Evolutionary conservation across 345 rosid genomes (phyloP), one percentile per base, ranked within the genome.

Genomic region (Boechera stricta): DNA sequence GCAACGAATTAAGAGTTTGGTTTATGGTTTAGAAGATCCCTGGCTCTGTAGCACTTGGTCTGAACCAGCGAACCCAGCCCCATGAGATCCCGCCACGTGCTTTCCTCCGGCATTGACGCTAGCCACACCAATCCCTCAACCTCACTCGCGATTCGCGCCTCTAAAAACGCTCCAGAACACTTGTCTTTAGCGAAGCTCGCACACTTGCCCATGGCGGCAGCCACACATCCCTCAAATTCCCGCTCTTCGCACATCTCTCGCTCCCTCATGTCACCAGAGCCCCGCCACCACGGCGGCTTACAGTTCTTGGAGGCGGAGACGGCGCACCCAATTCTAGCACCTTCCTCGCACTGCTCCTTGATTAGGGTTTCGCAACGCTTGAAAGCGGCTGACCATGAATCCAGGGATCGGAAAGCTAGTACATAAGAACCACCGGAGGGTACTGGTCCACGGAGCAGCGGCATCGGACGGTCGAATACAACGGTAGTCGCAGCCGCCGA

Each of bases 271-370:
- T 87, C 86, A 21, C 65, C 63, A 5, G 81, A 54, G 31, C 80
- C 82, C 39, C 77, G 80, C 98, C 98, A 94, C 98, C 97, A 92
- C 1, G 92, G 86, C 7, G 89, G 89, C 78, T 86, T 86, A 73
- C 99, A 95, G 69, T 77, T 89, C 32, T 83, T 81, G 26, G 97
- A 88, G 0, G 97, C 97, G 15, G 77, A 60, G 69, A 94, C 80
- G 54, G 98, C 91, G 85, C 98, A 95, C 13, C 98, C 94, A 4
- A 95, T 85, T 77, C 88, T 80, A 10, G 97, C 88, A 0, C 96
- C 97, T 38, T 81, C 90, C 81, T 89, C 89, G 82, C 98, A 95
- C 65, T 95, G 97, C 49, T 79, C 64, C 64, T 80, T 64, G 67
- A 95, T 72, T 66, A 66, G 77, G 73, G 86, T 74, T 33, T 82